Conservation (phyloP, 2,329 filamentous ascomycete genomes). For the Claviceps citrina region DNA sequence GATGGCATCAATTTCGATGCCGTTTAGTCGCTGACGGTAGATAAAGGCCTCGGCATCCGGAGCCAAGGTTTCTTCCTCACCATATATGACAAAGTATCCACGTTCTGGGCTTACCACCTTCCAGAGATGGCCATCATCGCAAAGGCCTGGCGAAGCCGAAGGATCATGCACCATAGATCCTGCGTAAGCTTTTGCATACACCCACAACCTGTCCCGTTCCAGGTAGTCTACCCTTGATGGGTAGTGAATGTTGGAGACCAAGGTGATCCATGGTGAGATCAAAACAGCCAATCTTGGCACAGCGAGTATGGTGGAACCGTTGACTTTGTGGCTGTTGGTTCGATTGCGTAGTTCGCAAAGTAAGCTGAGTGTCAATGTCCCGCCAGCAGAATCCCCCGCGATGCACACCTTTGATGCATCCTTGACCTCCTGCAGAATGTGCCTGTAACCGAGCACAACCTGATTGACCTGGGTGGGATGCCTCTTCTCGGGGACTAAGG, state of each 20-base stretch:
- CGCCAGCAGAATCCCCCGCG: slow-evolving; percentile 67
- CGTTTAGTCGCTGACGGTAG: slow-evolving; percentile 35
- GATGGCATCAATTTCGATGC: slow-evolving; percentile 38
- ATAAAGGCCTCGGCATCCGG: slow-evolving; percentile 51
- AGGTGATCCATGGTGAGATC: slow-evolving; percentile 68
- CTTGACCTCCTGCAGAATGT: slow-evolving; percentile 43
- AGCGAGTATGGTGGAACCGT: slow-evolving; percentile 11
- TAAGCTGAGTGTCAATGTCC: slow-evolving; percentile 55
- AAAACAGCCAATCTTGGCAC: slow-evolving; percentile 44
- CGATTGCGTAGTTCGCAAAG: slow-evolving; percentile 46
- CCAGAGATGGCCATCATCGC: slow-evolving; percentile 52
- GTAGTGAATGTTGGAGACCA: slow-evolving; percentile 51
- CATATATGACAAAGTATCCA: slow-evolving; percentile 58
- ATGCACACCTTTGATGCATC: slow-evolving; percentile 52
- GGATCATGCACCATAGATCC: slow-evolving; percentile 23
- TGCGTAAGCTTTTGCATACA: slow-evolving; percentile 55
- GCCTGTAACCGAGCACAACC: slow-evolving; percentile 53
- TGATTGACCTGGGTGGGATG: slow-evolving; percentile 64
- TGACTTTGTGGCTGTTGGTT: background rate
- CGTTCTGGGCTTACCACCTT: slow-evolving; percentile 45
- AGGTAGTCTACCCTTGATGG: slow-evolving; percentile 65
- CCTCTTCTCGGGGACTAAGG: slow-evolving; percentile 55
- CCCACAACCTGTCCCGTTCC: slow-evolving; percentile 47
- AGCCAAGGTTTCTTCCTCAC: slow-evolving; percentile 63
- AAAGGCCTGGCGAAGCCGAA: slow-evolving; percentile 50